Percentiles rank a stretch among this genome's conserved stretches.
Evolutionary conservation across 2,329 filamentous ascomycete species (phyloP).

Genomic region (Aotearoamyces nothofagi): DNA sequence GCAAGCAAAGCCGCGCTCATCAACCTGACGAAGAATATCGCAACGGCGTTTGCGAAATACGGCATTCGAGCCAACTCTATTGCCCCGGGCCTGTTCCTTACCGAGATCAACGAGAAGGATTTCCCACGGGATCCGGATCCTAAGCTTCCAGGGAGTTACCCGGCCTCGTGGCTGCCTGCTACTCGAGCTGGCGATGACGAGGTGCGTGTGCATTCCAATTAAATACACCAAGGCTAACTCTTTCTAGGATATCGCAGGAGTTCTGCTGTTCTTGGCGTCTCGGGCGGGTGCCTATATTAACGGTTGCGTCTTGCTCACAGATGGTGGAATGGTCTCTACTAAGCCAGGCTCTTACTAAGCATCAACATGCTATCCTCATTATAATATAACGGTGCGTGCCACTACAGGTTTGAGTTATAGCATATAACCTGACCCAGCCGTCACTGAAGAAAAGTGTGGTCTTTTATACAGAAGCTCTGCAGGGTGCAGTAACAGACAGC

Average conservation of each 20-base stretch:
- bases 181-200: conserved; percentile 1
- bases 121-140: no score
- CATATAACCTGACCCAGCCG: conserved; percentile 1
- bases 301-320: conserved; percentile 21
- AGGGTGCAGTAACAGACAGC: no score
- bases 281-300: conserved; percentile 55
- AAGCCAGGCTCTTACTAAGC: conserved; percentile 3
- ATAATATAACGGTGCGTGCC: conserved; percentile 1
- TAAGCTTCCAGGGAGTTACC: no score
- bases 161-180: conserved; percentile 28
- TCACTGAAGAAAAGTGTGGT: conserved; percentile 1
- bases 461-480: conserved; percentile 1
- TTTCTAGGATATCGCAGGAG: conserved; percentile 66
- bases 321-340: conserved; percentile 4
- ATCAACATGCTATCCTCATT: conserved; percentile 1
- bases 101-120: conserved; percentile 41
- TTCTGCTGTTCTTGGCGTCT: conserved; percentile 53
- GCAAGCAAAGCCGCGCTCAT: conserved; percentile 31
- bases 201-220: no score
- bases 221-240: no score
- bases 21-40: conserved; percentile 39
- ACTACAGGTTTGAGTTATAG: conserved; percentile 1
- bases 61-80: conserved; percentile 41
- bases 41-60: conserved; percentile 33
- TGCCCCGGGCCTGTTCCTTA: conserved; percentile 39